Percentiles rank a stretch among this genome's conserved stretches.
Conservation (phyloP, 805 yeast species). For the Monosporozyma aquatica region DNA sequence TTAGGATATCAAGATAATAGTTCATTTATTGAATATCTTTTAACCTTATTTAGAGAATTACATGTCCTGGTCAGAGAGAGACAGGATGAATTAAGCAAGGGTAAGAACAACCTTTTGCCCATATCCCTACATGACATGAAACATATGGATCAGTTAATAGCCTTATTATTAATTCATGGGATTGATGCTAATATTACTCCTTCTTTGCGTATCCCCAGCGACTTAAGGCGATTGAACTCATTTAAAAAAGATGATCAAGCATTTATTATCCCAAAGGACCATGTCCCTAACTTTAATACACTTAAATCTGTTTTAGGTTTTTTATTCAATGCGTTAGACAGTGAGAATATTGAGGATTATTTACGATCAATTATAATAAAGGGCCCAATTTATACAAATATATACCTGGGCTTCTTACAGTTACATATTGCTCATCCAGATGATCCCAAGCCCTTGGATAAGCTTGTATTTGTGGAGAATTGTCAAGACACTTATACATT, state of each 20-base stretch:
- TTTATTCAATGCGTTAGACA: slow-evolving; percentile 19
- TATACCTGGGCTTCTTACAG: slow-evolving; percentile 40
- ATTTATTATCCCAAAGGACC: slow-evolving; percentile 14
- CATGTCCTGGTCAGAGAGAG: slow-evolving; percentile 9
- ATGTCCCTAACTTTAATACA: slow-evolving; percentile 8
- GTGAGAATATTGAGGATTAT: slow-evolving; percentile 14
- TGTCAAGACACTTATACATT: slow-evolving; percentile 61
- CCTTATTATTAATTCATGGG: slow-evolving; percentile 59
- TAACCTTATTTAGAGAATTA: slow-evolving; percentile 10
- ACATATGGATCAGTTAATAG: slow-evolving; percentile 54
- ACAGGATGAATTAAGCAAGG: slow-evolving; percentile 6
- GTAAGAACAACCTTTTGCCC: slow-evolving; percentile 32
- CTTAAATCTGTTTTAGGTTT: slow-evolving; percentile 13
- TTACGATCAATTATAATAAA: slow-evolving; percentile 38
- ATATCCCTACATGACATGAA: slow-evolving; percentile 83
- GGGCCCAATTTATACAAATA: slow-evolving; percentile 62
- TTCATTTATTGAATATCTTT: slow-evolving; percentile 15
- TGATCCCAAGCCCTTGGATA: slow-evolving; percentile 21
- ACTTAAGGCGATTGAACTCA: slow-evolving; percentile 46
- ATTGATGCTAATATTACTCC: slow-evolving; percentile 53
- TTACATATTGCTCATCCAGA: slow-evolving; percentile 14
- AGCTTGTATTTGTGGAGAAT: slow-evolving; percentile 30
- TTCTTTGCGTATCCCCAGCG: slow-evolving; percentile 56
- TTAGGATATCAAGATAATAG: slow-evolving; percentile 11
- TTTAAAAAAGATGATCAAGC: slow-evolving; percentile 30